Conservation (phyloP, 2,329 filamentous ascomycete genomes). For the Monilinia polystroma region DNA sequence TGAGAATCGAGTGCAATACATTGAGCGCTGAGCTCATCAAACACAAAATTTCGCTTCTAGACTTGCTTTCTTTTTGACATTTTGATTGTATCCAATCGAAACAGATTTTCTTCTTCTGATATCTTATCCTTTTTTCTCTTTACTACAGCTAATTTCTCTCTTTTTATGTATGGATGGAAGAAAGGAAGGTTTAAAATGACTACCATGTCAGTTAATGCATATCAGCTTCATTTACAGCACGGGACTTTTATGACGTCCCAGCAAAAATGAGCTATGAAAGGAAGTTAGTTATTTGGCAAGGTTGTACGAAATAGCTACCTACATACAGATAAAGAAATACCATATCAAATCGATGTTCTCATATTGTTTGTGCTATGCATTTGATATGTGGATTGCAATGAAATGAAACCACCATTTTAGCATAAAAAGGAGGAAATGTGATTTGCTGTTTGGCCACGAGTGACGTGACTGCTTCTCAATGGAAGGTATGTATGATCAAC, state of each 20-base stretch:
- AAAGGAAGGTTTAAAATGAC: conserved; percentile 1
- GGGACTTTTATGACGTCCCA: not conserved
- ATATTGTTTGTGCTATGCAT: not conserved
- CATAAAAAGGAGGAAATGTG: no score
- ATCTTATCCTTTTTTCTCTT: conserved; percentile 10
- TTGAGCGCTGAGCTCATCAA: conserved; percentile 19
- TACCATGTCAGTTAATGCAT: conserved; percentile 18
- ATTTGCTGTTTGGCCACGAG: no score
- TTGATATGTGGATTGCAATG: not conserved
- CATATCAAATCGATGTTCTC: conserved; percentile 11
- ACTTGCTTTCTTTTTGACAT: conserved; percentile 29
- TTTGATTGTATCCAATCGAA: conserved; percentile 23
- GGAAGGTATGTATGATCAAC: no score
- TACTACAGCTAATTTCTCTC: not conserved
- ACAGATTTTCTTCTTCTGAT: conserved; percentile 14
- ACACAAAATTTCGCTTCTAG: conserved; percentile 30
- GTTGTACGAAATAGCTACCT: conserved; percentile 9
- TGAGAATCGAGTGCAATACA: conserved; percentile 13
- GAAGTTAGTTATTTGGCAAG: conserved; percentile 9
- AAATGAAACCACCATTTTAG: not conserved
- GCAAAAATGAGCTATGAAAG: not conserved
- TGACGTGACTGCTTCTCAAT: no score
- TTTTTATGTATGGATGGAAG: conserved; percentile 15
- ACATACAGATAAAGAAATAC: conserved; percentile 5
- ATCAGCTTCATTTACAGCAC: conserved; percentile 10